A percentile compares a stretch with the other conserved stretches of the same genome.
phyloP scores from a whole-genome alignment of 495 filamentous ascomycete genomes.

The Extremus antarcticus region DNA sequence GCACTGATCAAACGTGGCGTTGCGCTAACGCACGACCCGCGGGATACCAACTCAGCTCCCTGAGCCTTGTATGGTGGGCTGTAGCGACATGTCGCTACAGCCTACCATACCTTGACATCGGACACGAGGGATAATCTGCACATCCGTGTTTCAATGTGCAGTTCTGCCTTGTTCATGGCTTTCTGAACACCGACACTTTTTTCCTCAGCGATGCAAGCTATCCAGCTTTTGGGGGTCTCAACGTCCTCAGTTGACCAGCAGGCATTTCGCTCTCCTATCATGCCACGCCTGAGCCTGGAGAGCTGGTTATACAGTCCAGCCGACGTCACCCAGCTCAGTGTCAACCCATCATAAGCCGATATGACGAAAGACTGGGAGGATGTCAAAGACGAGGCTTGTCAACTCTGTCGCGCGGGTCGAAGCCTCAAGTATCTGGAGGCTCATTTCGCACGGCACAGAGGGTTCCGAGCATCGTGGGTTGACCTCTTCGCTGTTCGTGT shows the following conservation, averaged over 20 bases:
- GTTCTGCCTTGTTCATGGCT: background rate
- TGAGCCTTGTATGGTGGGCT: no score
- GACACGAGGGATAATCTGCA: background rate
- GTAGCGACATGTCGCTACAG: no score
- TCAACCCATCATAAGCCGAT: no score
- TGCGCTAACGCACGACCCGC: no score
- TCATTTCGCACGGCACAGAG: background rate
- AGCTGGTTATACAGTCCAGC: background rate
- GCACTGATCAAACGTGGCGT: background rate
- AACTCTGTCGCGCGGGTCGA: background rate
- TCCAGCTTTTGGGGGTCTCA: no score
- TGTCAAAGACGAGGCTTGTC: background rate
- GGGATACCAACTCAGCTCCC: no score
- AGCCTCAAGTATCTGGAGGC: background rate
- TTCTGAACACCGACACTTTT: background rate
- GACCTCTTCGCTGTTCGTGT: background rate
- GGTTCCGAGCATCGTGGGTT: background rate
- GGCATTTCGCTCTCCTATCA: background rate
- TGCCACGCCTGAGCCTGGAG: background rate
- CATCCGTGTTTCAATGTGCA: background rate
- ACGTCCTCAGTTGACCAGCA: background rate
- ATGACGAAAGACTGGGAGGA: background rate
- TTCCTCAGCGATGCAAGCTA: background rate
- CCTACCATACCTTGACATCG: no score
- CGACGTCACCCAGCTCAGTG: background rate